These are phyloP conservation scores for Stagonosporopsis tanaceti DNA, from an alignment of 2,329 filamentous ascomycete genomes.

Conservation along the genomic window DNA sequence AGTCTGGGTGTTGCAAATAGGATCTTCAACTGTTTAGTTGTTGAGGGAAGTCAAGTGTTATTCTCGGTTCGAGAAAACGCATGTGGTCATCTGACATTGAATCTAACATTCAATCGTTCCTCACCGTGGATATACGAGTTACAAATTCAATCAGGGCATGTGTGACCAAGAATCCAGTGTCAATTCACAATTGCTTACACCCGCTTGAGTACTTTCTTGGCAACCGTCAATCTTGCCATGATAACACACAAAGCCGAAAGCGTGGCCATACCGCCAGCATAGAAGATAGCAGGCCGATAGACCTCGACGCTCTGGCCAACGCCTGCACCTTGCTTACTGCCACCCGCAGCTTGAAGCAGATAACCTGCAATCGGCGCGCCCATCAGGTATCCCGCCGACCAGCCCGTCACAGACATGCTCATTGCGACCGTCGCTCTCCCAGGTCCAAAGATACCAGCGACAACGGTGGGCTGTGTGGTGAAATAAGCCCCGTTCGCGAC, in stretches of 20 bases:
- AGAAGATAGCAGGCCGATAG: conserved; percentile 41
- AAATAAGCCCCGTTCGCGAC: conserved; percentile 41
- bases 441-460: conserved; percentile 36
- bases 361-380: conserved; percentile 41
- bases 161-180: neutral
- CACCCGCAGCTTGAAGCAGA: conserved; percentile 35
- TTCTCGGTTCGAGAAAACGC: neutral
- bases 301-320: conserved; percentile 25
- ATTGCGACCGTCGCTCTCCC: conserved; percentile 37
- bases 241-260: conserved; percentile 12
- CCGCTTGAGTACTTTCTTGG: conserved; percentile 13
- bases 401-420: conserved; percentile 38
- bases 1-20: too few relatives aligned
- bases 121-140: neutral
- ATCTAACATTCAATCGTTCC: neutral
- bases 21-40: too few relatives aligned
- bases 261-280: conserved; percentile 33
- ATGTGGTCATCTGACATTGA: neutral
- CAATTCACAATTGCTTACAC: neutral
- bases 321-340: conserved; percentile 16
- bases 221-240: conserved; percentile 6
- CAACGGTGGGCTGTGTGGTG: conserved; percentile 36
- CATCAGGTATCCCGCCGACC: conserved; percentile 37
- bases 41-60: neutral
- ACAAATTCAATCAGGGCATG: neutral